Conservation (phyloP, 2,329 filamentous ascomycete species). For the Alternaria panax region DNA sequence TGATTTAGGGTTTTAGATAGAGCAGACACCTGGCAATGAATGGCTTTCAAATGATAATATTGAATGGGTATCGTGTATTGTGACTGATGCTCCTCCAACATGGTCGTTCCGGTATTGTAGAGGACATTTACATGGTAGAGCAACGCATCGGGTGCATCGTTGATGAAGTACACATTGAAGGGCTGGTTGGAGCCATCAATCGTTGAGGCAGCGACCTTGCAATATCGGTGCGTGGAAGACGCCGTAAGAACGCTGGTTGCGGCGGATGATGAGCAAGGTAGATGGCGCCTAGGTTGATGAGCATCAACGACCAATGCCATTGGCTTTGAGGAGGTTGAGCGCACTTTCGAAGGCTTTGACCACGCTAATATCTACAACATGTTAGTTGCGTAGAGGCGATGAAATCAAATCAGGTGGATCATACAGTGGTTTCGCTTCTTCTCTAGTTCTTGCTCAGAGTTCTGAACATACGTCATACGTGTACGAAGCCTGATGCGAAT, state of each 20-base stretch:
- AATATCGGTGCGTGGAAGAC: neutral
- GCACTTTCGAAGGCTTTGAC: constrained; percentile 59
- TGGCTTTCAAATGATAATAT: neutral
- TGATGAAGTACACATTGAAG: constrained; percentile 3
- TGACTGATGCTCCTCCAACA: neutral
- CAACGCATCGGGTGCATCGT: constrained; percentile 27
- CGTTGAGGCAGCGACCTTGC: neutral
- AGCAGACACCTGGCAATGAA: constrained; percentile 11
- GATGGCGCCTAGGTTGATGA: constrained; percentile 32
- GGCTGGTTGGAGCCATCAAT: neutral
- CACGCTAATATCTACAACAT: constrained; percentile 52
- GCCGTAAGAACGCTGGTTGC: constrained; percentile 3
- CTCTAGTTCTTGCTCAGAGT: constrained; percentile 74
- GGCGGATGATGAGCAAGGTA: constrained; percentile 27
- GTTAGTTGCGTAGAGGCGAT: neutral
- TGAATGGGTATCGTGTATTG: neutral
- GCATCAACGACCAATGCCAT: constrained; percentile 35
- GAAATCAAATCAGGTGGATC: constrained; percentile 38
- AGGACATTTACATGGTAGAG: constrained; percentile 21
- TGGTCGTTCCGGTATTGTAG: neutral
- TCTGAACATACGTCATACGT: constrained; percentile 75
- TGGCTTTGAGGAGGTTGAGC: constrained; percentile 53
- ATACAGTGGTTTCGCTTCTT: constrained; percentile 82
- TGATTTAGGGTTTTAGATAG: constrained; percentile 20
- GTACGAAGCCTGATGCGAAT: constrained; percentile 71